phyloP scores from a whole-genome alignment of 495 filamentous ascomycete genomes.

The Aspergillus ellipticus region DNA sequence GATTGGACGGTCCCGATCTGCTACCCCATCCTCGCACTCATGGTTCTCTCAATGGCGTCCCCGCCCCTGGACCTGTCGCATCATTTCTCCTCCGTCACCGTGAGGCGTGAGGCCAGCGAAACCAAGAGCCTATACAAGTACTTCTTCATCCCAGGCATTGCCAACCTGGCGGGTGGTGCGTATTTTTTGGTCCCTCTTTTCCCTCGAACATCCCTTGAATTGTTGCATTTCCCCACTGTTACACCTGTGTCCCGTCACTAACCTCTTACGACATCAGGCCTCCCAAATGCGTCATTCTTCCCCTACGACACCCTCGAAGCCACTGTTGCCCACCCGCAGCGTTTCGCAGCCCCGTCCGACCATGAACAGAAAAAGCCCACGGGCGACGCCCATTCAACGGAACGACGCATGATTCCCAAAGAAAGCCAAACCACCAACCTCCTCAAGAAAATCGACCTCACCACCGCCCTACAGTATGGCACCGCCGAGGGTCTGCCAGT shows the following conservation, averaged over 20 bases:
- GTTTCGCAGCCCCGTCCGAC: slow-evolving; percentile 62
- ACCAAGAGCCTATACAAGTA: slow-evolving; percentile 85
- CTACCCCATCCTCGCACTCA: neutral
- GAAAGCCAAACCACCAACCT: slow-evolving; percentile 49
- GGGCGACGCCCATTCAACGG: slow-evolving; percentile 23
- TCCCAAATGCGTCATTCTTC: slow-evolving; percentile 77
- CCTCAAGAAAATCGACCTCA: slow-evolving; percentile 69
- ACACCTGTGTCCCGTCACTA: neutral
- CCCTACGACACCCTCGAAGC: slow-evolving; percentile 89
- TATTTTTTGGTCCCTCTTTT: slow-evolving; percentile 4
- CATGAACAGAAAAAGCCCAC: slow-evolving; percentile 44
- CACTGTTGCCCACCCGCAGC: slow-evolving; percentile 64
- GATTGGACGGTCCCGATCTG: neutral
- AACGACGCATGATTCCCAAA: slow-evolving; percentile 69
- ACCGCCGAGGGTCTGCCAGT: slow-evolving; percentile 72
- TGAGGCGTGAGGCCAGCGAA: slow-evolving; percentile 55
- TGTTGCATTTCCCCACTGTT: neutral
- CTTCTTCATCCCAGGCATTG: slow-evolving; percentile 73
- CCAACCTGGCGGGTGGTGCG: slow-evolving; percentile 84
- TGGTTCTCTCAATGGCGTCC: slow-evolving; percentile 19
- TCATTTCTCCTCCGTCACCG: slow-evolving; percentile 67
- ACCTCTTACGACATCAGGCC: slow-evolving; percentile 44
- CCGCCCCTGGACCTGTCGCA: slow-evolving; percentile 72
- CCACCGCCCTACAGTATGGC: slow-evolving; percentile 83
- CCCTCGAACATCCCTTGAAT: neutral